These are phyloP conservation scores for Sistotremastrum suecicum DNA, from an alignment of 768 basidiomycete genomes.

Conservation along the genomic window DNA sequence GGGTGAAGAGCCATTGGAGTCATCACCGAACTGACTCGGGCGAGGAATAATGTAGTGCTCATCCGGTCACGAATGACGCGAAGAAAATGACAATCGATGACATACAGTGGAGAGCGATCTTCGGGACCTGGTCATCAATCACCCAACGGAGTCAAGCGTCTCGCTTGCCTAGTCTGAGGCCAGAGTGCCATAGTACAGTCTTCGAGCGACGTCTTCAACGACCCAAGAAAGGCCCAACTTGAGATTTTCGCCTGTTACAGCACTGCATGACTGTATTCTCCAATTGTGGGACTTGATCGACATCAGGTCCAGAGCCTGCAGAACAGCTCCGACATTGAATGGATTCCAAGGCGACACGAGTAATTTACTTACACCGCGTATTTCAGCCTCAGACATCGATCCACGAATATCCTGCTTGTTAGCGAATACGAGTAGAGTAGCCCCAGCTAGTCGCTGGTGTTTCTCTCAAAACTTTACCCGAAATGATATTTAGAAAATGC, in stretches of 20 bases:
- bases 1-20: too few species aligned
- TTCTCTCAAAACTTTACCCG: neutral
- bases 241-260: slow-evolving; percentile 77
- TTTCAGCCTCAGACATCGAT: slow-evolving; percentile 71
- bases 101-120: too few species aligned
- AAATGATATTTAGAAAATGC: slow-evolving; percentile 1
- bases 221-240: slow-evolving; percentile 85
- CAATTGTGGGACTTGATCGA: slow-evolving; percentile 82
- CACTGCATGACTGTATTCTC: slow-evolving; percentile 86
- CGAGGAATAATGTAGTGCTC: too few species aligned
- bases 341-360: slow-evolving; percentile 1
- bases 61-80: too few species aligned
- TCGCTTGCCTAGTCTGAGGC: neutral
- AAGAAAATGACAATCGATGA: too few species aligned
- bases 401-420: slow-evolving; percentile 96
- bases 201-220: slow-evolving; percentile 72
- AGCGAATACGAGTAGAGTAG: slow-evolving; percentile 88
- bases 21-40: too few species aligned
- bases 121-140: too few species aligned
- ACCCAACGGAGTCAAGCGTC: too few species aligned
- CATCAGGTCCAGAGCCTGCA: slow-evolving; percentile 64
- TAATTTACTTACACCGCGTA: slow-evolving; percentile 51
- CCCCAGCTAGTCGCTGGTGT: slow-evolving; percentile 78
- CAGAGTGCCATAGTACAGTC: slow-evolving; percentile 67
- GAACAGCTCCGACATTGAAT: slow-evolving; percentile 2